Evolutionary conservation across 1,139 yeast genomes (phyloP).

Genomic region (Lodderomyces elongisporus): DNA sequence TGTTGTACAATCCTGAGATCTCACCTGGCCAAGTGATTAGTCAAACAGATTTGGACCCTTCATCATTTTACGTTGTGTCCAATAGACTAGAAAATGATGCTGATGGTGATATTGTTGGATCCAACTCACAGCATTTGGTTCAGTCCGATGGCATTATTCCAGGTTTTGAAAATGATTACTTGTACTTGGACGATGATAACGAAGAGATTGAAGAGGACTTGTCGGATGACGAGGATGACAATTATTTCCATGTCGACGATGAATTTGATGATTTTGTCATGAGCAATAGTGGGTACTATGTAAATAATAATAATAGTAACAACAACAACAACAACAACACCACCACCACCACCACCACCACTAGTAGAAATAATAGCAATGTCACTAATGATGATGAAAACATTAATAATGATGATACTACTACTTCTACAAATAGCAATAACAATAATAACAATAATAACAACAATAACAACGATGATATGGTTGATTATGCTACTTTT

Average conservation of each 20-base stretch:
- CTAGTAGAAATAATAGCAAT: too few species aligned
- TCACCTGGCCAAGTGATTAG: conserved; percentile 40
- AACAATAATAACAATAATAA: conserved; percentile 7
- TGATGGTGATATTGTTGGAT: not conserved
- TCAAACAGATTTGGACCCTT: conserved; percentile 19
- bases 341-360: too few species aligned
- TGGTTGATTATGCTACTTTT: conserved; percentile 8
- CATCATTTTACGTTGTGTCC: conserved; percentile 28
- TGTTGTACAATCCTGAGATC: conserved; percentile 39
- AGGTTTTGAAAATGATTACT: conserved; percentile 34
- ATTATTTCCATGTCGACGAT: conserved; percentile 36
- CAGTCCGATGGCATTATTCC: conserved; percentile 18
- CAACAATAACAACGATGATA: too few species aligned
- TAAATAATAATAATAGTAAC: conserved; percentile 2
- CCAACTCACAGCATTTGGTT: conserved; percentile 2
- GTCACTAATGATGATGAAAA: conserved; percentile 6
- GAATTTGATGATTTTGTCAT: conserved; percentile 32
- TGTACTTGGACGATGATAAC: conserved; percentile 25
- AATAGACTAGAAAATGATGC: conserved; percentile 1
- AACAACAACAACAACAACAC: too few species aligned
- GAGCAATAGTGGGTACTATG: conserved; percentile 11
- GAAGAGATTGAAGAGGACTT: conserved; percentile 35
- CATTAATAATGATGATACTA: too few species aligned
- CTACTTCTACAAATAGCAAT: too few species aligned
- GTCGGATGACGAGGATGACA: conserved; percentile 35